These are phyloP conservation scores for Hydrangea macrophylla DNA, from an alignment of 148 eudicot genomes.

Conservation along the genomic window DNA sequence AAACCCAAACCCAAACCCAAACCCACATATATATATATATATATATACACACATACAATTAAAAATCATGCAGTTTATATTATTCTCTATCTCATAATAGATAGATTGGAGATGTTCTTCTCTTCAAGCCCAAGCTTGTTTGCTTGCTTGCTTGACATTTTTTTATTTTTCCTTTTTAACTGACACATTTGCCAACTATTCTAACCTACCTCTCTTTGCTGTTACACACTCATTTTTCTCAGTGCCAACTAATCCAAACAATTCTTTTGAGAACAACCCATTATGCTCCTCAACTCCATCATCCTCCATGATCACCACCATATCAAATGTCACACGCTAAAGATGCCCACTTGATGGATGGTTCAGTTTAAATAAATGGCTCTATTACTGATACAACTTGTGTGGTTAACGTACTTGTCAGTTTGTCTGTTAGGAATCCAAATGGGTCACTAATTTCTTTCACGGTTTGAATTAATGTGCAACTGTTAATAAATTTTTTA, in stretches of 20 bases:
- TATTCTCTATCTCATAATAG: constrained; percentile 20
- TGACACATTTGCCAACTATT: constrained; percentile 75
- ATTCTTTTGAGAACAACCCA: constrained; percentile 29
- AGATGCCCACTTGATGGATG: not conserved
- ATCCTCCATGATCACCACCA: constrained; percentile 15
- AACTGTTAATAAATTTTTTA: no score
- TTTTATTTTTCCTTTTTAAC: constrained; percentile 28
- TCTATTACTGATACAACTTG: no score
- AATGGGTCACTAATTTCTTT: no score
- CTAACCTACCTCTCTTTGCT: constrained; percentile 48
- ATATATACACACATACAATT: not conserved
- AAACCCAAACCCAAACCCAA: no score
- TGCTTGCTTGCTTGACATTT: not conserved
- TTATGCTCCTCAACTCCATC: constrained; percentile 28
- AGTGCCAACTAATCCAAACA: constrained; percentile 59
- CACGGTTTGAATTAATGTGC: no score
- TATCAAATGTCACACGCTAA: no score
- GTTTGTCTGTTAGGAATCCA: no score
- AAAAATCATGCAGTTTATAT: not conserved
- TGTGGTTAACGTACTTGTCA: no score
- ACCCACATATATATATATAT: not conserved
- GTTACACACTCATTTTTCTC: constrained; percentile 57
- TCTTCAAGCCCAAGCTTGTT: constrained; percentile 55
- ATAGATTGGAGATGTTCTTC: constrained; percentile 42
- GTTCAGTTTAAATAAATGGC: no score